These are phyloP conservation scores for Pseudogymnoascus sp. DNA, from an alignment of 2,329 filamentous ascomycete species.

Conservation along the genomic window DNA sequence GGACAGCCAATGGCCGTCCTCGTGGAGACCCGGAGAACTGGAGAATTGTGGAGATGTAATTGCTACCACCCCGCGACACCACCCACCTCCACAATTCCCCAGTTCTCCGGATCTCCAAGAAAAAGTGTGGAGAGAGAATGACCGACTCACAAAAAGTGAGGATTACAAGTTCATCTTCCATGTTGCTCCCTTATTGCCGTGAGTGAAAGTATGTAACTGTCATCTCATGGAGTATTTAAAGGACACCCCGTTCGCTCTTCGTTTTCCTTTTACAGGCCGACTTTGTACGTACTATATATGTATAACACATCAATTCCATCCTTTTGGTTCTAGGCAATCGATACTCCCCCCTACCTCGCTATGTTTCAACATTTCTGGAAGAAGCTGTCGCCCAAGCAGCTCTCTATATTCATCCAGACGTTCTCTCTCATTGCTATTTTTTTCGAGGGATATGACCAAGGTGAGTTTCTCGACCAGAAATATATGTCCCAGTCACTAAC, in stretches of 20 bases:
- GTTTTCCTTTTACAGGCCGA: conserved; percentile 10
- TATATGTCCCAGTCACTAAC: neutral
- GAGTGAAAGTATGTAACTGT: neutral
- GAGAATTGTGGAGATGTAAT: neutral
- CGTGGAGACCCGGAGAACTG: neutral
- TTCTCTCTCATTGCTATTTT: conserved; percentile 29
- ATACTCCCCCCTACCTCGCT: conserved; percentile 27
- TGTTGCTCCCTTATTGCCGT: neutral
- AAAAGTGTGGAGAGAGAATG: neutral
- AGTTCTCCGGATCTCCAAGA: neutral
- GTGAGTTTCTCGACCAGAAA: neutral
- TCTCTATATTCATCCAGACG: conserved; percentile 33
- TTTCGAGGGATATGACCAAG: conserved; percentile 46
- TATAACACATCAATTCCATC: conserved; percentile 15
- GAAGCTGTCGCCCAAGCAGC: conserved; percentile 34
- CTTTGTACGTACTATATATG: conserved; percentile 11
- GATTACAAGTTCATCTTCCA: neutral
- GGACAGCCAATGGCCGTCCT: neutral
- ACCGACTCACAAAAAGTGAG: neutral
- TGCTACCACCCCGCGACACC: neutral
- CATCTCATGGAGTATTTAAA: neutral
- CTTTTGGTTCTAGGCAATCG: conserved; percentile 25
- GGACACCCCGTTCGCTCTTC: neutral
- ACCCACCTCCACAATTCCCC: neutral
- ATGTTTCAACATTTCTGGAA: conserved; percentile 32